Conservation (phyloP, 2,329 filamentous ascomycete species). For the Fusarium transvaalense region DNA sequence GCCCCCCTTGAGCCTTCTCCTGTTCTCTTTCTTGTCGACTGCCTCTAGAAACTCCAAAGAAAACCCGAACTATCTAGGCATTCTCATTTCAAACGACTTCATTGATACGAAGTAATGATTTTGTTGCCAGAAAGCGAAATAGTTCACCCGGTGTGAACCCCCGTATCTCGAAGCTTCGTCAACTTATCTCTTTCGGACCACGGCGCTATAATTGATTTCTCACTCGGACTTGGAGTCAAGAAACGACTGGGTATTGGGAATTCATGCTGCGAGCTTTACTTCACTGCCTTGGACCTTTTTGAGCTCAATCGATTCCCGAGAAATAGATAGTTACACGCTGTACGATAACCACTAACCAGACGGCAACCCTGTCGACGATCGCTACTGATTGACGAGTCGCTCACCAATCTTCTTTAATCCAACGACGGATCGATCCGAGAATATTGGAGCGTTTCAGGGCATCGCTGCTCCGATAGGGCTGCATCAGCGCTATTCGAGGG, state of each 20-base stretch:
- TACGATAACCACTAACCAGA: constrained; percentile 13
- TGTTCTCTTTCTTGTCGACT: constrained; percentile 25
- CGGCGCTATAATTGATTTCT: background rate
- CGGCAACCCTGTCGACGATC: constrained; percentile 39
- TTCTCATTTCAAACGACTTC: background rate
- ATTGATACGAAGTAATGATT: background rate
- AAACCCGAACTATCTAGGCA: background rate
- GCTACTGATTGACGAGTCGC: constrained; percentile 15
- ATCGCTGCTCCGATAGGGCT: constrained; percentile 39
- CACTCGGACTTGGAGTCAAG: background rate
- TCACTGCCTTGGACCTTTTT: background rate
- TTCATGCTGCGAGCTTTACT: background rate
- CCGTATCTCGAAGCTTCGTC: background rate
- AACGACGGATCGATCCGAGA: constrained; percentile 34
- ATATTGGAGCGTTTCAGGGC: constrained; percentile 31
- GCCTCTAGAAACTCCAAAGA: background rate
- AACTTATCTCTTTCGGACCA: background rate
- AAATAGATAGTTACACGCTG: too few relatives aligned
- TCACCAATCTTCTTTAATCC: constrained; percentile 26
- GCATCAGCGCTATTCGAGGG: constrained; percentile 36
- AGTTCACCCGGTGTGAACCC: constrained; percentile 26
- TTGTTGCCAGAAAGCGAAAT: constrained; percentile 1
- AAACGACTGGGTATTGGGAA: background rate
- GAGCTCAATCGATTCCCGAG: too few relatives aligned
- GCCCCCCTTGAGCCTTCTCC: background rate